Evolutionary conservation across 805 yeast genomes (phyloP).

Genomic region (Myxozyma monticola): DNA sequence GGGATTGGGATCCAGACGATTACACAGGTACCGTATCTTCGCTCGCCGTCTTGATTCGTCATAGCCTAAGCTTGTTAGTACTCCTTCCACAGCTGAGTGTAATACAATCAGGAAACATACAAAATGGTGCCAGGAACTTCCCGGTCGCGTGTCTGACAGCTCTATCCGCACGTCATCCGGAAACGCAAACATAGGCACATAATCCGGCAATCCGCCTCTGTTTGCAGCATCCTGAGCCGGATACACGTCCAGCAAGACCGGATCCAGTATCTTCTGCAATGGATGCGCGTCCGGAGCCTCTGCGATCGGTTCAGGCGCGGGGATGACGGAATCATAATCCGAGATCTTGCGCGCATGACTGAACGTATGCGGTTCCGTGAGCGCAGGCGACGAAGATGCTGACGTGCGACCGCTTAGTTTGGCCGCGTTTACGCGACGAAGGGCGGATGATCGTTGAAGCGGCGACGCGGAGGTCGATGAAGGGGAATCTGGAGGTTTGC

Average conservation of each 20-base stretch:
- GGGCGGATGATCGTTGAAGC: slow-evolving; percentile 15
- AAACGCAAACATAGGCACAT: slow-evolving; percentile 32
- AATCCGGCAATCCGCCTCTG: slow-evolving; percentile 26
- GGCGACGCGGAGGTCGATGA: slow-evolving; percentile 9
- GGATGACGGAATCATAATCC: slow-evolving; percentile 26
- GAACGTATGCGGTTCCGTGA: neutral
- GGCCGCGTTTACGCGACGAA: slow-evolving; percentile 4
- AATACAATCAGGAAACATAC: too few species aligned
- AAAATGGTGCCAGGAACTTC: slow-evolving; percentile 27
- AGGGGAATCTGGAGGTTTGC: neutral
- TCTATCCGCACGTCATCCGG: slow-evolving; percentile 26
- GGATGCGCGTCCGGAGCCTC: slow-evolving; percentile 24
- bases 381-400: slow-evolving; percentile 4
- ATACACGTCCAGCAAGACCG: slow-evolving; percentile 22
- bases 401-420: too few species aligned
- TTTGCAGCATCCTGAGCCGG: slow-evolving; percentile 8
- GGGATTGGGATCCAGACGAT: slow-evolving; percentile 26
- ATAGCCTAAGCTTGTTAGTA: too few species aligned
- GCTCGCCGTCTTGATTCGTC: slow-evolving; percentile 25
- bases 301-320: slow-evolving; percentile 23
- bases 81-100: too few species aligned
- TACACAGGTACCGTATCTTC: slow-evolving; percentile 24
- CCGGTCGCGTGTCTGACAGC: slow-evolving; percentile 19
- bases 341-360: slow-evolving; percentile 25
- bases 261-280: slow-evolving; percentile 25